Conservation (phyloP, 306 rosid species). For the Dryas drummondii region DNA sequence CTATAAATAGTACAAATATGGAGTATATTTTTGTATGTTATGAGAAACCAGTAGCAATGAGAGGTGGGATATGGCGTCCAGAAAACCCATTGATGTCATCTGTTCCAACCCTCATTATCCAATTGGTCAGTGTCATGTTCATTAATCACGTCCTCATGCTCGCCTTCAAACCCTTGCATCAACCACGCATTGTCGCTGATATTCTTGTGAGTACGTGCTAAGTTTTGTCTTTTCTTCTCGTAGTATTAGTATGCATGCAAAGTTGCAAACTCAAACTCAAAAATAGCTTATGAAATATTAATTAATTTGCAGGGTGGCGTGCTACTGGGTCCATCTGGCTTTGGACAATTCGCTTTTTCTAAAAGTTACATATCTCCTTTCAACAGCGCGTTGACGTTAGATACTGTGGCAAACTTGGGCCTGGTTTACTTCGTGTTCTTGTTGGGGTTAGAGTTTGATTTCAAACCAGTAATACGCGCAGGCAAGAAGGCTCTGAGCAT, state of each 20-base stretch:
- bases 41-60: constrained; percentile 7
- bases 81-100: constrained; percentile 23
- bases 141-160: constrained; percentile 22
- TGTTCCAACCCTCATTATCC: constrained; percentile 32
- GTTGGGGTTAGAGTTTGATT: constrained; percentile 43
- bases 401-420: constrained; percentile 35
- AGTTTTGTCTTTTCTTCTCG: too few relatives aligned
- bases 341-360: neutral
- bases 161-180: constrained; percentile 30
- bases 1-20: too few relatives aligned
- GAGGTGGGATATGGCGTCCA: constrained; percentile 29
- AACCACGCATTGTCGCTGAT: constrained; percentile 36
- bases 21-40: constrained; percentile 17
- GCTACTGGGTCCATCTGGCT: constrained; percentile 20
- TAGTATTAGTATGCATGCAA: too few relatives aligned
- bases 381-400: constrained; percentile 23
- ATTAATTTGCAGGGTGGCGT: constrained; percentile 27
- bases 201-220: constrained; percentile 29
- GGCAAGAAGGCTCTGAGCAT: constrained; percentile 34
- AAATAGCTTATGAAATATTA: too few relatives aligned
- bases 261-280: too few relatives aligned
- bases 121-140: constrained; percentile 27
- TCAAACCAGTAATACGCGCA: constrained; percentile 29
- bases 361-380: neutral
- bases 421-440: constrained; percentile 42